Percentiles rank a stretch among this genome's conserved stretches.
phyloP scores from a whole-genome alignment of 2,329 filamentous ascomycete species.

The Sclerotinia minor region DNA sequence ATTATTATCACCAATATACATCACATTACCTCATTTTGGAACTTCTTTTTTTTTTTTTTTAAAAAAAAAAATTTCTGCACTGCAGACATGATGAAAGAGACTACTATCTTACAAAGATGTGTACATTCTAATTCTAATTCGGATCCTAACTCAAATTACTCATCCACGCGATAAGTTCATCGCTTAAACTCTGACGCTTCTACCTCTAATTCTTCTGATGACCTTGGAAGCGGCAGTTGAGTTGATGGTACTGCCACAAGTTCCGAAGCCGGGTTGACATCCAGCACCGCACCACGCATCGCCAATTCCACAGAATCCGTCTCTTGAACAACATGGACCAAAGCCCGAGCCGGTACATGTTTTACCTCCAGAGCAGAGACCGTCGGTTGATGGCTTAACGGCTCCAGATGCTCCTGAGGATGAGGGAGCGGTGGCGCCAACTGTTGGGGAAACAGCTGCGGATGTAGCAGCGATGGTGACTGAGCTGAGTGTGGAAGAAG shows the following conservation, averaged over 20 bases:
- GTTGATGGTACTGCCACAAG: conserved; percentile 25
- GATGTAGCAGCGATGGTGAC: neutral
- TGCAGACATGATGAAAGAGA: neutral
- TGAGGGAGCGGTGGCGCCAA: conserved; percentile 7
- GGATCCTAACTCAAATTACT: neutral
- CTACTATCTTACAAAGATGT: neutral
- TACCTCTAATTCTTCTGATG: conserved; percentile 13
- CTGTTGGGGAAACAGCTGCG: neutral
- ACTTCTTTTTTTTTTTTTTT: no score
- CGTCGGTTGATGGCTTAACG: conserved; percentile 23
- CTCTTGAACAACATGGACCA: conserved; percentile 31
- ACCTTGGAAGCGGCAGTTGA: conserved; percentile 15
- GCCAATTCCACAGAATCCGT: conserved; percentile 28
- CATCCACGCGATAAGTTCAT: neutral
- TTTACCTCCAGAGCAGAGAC: conserved; percentile 26
- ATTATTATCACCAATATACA: neutral
- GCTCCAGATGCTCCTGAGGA: conserved; percentile 17
- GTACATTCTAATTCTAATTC: neutral
- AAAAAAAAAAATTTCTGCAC: neutral
- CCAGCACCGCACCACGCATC: conserved; percentile 29
- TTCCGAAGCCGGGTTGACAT: conserved; percentile 29
- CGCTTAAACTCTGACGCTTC: conserved; percentile 9
- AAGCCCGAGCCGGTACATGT: conserved; percentile 28
- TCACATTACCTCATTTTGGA: neutral
- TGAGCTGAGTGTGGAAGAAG: neutral